phyloP scores from a whole-genome alignment of 768 basidiomycete species.

The Porphyrellus cyaneotinctus region DNA sequence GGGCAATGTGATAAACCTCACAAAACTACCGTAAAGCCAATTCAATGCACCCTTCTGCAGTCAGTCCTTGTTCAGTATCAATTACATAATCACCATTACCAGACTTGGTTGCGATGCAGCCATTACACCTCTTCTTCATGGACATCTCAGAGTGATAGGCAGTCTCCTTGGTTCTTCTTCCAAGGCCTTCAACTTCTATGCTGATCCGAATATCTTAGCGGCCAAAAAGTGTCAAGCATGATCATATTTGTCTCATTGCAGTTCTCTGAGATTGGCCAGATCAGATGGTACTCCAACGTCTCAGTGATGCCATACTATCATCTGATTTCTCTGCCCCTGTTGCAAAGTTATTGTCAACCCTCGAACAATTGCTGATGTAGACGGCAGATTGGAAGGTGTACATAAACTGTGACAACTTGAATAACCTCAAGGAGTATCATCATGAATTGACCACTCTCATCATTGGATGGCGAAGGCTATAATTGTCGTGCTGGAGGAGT shows the following conservation, averaged over 20 bases:
- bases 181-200: conserved; percentile 69
- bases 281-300: conserved; percentile 92
- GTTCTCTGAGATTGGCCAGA: conserved; percentile 89
- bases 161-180: conserved; percentile 13
- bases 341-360: conserved; percentile 73
- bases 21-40: background rate
- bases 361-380: conserved; percentile 83
- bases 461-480: conserved; percentile 86
- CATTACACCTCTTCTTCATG: conserved; percentile 49
- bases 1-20: conserved; percentile 3
- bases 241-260: conserved; percentile 47
- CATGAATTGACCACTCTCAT: conserved; percentile 66
- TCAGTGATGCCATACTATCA: conserved; percentile 60
- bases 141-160: conserved; percentile 34
- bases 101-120: conserved; percentile 46
- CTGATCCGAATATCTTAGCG: conserved; percentile 71
- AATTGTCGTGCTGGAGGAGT: conserved; percentile 81
- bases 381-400: conserved; percentile 97
- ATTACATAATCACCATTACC: conserved; percentile 31
- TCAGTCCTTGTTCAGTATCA: conserved; percentile 31
- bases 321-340: conserved; percentile 66
- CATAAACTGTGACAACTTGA: conserved; percentile 89
- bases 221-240: conserved; percentile 52
- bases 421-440: conserved; percentile 67
- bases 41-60: conserved; percentile 35